phyloP scores from a whole-genome alignment of 1,284 basidiomycete species.

The Hemileia vastatrix region DNA sequence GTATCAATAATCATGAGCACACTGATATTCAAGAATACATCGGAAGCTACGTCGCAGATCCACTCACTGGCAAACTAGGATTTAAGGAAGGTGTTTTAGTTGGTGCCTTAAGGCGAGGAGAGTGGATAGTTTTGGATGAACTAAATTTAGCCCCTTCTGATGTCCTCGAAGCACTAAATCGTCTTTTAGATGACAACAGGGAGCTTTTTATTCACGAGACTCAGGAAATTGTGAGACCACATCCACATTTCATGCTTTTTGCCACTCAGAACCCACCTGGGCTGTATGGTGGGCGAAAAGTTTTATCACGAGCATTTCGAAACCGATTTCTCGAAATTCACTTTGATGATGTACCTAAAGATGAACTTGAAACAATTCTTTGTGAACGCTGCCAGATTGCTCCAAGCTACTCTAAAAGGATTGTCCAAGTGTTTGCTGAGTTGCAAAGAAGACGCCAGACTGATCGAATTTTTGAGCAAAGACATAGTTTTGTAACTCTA shows the following conservation, averaged over 20 bases:
- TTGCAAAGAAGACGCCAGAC: constrained; percentile 84
- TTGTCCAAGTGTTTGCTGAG: constrained; percentile 86
- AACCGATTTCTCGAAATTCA: constrained; percentile 99
- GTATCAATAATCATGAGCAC: constrained; percentile 99
- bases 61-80: constrained; percentile 77
- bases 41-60: constrained; percentile 91
- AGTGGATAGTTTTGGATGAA: constrained; percentile 98
- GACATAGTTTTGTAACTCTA: constrained; percentile 90
- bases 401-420: constrained; percentile 79
- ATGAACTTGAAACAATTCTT: constrained; percentile 84
- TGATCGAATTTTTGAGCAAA: constrained; percentile 90
- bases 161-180: constrained; percentile 93
- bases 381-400: constrained; percentile 80
- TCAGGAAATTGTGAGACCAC: constrained; percentile 83
- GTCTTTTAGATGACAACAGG: constrained; percentile 92
- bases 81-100: constrained; percentile 93
- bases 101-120: constrained; percentile 77
- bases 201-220: constrained; percentile 95
- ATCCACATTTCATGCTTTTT: constrained; percentile 95
- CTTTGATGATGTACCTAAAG: constrained; percentile 92
- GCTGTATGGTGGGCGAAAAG: constrained; percentile 90
- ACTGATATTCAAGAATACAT: constrained; percentile 98
- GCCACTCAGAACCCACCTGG: constrained; percentile 98
- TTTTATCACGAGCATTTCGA: constrained; percentile 88
- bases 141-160: constrained; percentile 96